Evolutionary conservation across 1,139 yeast species (phyloP).

Genomic region (Candida pseudoviswanathii): DNA sequence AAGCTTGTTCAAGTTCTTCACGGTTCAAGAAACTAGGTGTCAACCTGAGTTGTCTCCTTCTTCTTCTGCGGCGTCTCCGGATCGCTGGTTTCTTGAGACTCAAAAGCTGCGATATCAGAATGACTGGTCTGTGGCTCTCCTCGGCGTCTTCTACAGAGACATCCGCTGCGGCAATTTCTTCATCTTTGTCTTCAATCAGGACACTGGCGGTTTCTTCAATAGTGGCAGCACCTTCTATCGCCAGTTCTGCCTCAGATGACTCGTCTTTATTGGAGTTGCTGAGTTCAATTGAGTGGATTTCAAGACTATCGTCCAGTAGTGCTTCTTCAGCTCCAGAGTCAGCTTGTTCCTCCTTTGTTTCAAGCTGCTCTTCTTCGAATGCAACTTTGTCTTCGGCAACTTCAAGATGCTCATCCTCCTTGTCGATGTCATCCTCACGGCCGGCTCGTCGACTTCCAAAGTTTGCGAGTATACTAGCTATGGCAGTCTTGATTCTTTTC

Average conservation of each 20-base stretch:
- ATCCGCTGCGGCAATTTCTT: background rate
- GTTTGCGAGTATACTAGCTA: background rate
- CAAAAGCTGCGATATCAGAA: background rate
- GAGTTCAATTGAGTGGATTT: background rate
- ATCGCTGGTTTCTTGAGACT: conserved; percentile 2
- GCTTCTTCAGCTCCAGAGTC: background rate
- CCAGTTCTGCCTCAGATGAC: background rate
- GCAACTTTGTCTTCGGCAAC: too few species aligned
- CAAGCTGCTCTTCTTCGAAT: background rate
- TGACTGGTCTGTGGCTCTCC: background rate
- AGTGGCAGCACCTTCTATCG: background rate
- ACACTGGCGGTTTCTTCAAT: background rate
- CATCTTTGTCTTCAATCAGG: background rate
- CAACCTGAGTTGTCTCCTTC: conserved; percentile 2
- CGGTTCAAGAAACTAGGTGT: background rate
- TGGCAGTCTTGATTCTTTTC: conserved; percentile 9
- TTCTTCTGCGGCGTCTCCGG: conserved; percentile 6
- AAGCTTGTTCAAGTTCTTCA: conserved; percentile 3
- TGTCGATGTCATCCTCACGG: background rate
- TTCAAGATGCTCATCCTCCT: too few species aligned
- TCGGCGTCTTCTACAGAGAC: too few species aligned
- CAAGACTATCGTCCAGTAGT: background rate
- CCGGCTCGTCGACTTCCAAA: background rate
- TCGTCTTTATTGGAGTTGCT: background rate
- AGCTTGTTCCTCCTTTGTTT: background rate